These are phyloP conservation scores for Hansenula lynferdii DNA, from an alignment of 1,139 yeast species.

Conservation along the genomic window DNA sequence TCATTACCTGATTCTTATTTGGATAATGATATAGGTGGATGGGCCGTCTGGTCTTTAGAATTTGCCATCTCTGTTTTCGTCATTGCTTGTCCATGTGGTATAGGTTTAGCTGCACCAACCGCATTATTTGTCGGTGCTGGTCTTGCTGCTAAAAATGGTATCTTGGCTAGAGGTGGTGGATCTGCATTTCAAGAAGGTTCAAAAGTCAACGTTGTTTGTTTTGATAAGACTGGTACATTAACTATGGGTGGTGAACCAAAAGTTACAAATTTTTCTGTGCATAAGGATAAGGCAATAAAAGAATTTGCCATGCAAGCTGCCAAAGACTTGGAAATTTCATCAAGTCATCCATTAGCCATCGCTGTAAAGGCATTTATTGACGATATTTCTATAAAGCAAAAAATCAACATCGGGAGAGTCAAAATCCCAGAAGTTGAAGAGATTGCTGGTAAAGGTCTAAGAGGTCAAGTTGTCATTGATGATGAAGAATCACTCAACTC, in stretches of 20 bases:
- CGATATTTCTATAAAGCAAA: slow-evolving; percentile 14
- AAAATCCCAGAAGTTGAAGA: slow-evolving; percentile 46
- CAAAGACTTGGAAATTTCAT: slow-evolving; percentile 57
- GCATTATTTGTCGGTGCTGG: slow-evolving; percentile 92
- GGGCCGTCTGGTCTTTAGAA: slow-evolving; percentile 74
- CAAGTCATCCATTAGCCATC: slow-evolving; percentile 65
- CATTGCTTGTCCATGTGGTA: slow-evolving; percentile 91
- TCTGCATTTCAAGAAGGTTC: slow-evolving; percentile 79
- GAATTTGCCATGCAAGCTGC: slow-evolving; percentile 42
- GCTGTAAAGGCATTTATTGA: slow-evolving; percentile 47
- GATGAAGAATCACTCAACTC: slow-evolving; percentile 16
- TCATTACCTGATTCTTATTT: slow-evolving; percentile 48
- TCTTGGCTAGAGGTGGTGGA: slow-evolving; percentile 77
- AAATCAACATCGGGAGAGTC: slow-evolving; percentile 27
- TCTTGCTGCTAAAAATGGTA: slow-evolving; percentile 75
- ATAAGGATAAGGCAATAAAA: slow-evolving; percentile 20
- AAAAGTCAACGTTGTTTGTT: slow-evolving; percentile 56
- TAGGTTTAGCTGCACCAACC: slow-evolving; percentile 89
- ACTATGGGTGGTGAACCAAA: slow-evolving; percentile 57
- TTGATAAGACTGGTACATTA: slow-evolving; percentile 78
- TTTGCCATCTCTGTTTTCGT: slow-evolving; percentile 78
- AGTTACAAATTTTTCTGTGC: slow-evolving; percentile 44
- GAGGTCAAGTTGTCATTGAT: slow-evolving; percentile 34
- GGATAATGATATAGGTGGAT: slow-evolving; percentile 66
- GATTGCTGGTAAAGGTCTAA: slow-evolving; percentile 55